Evolutionary conservation across 176 grass and related monocot genomes (phyloP).

Genomic region (Avena eriantha): DNA sequence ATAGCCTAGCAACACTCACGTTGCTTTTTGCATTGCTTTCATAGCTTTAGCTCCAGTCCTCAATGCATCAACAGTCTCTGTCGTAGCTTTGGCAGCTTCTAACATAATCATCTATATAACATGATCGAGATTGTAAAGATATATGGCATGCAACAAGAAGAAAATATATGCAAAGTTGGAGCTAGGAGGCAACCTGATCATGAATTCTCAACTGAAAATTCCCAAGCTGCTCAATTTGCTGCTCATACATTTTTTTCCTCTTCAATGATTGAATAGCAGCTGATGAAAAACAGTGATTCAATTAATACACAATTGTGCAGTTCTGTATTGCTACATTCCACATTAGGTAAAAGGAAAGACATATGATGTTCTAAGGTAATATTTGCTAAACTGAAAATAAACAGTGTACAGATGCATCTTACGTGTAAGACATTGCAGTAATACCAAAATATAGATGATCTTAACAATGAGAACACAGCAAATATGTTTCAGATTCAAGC

Average conservation of each 20-base stretch:
- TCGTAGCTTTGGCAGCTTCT: constrained; percentile 83
- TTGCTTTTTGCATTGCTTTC: constrained; percentile 87
- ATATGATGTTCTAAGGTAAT: neutral
- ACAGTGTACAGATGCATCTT: neutral
- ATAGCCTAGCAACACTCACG: constrained; percentile 49
- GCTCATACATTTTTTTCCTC: constrained; percentile 81
- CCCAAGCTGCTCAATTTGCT: constrained; percentile 81
- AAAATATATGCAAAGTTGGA: neutral
- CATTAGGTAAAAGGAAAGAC: neutral
- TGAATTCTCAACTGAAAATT: constrained; percentile 88
- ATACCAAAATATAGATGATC: neutral
- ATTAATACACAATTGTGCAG: neutral
- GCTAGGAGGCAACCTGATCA: constrained; percentile 62
- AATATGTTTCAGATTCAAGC: neutral
- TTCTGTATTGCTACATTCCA: neutral
- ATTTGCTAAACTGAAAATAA: neutral
- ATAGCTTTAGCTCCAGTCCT: constrained; percentile 82
- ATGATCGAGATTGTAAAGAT: neutral
- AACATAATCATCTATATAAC: constrained; percentile 74
- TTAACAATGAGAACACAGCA: neutral
- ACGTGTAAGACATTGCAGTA: neutral
- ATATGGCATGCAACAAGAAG: neutral
- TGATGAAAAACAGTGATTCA: constrained; percentile 33
- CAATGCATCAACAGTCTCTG: constrained; percentile 84
- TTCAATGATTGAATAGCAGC: constrained; percentile 81